Base-by-base conservation (phyloP, 768 basidiomycete genomes). In the Boletus rubroflammeus region DNA sequence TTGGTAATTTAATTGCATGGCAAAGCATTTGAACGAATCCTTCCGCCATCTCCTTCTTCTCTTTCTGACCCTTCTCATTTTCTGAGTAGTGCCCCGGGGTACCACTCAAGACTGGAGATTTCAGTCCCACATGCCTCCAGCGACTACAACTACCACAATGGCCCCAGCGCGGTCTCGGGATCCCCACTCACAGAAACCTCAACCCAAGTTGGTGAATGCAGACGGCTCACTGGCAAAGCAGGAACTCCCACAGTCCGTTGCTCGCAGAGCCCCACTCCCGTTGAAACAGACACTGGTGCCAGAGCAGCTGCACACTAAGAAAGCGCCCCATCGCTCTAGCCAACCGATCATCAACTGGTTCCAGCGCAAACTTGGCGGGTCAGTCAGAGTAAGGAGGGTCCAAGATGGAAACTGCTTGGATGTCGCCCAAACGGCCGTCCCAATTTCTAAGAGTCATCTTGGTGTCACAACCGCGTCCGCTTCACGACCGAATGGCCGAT, bases 281-380 rank as follows among this genome's bases (percentile, higher is more conserved):
- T 55, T 55, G 45, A 67, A 59, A 55, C 66, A 60, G 54, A 60
- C 63, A 48, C 65, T 63, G 21, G 56, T 57, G 54, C 58, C 64
- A 64, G 61, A 67, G 32, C 79, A 79, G 57, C 44, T 63, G 45
- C 65, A 69, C 43, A 71, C 75, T 53, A 88, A 89, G 75, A 88
- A 86, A 67, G 66, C 81, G 7, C 72, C 84, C 51, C 80, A 82
- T 45, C 82, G 86, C 36, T 82, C 86, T 17, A 87, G 90, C 69
- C 89, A 90, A 67, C 91, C 91, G 9, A 86, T 93, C 62, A 85
- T 93, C 63, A 88, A 90, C 62, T 93, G 91, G 91, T 84, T 93
- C 56, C 90, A 93, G 64, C 83, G 89, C 59, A 93, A 93, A 70
- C 77, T 93, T 14, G 85, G 84, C 34, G 88, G 88, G 25, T 79